Evolutionary conservation across 306 rosid genomes (phyloP).

Genomic region (Cercis canadensis): DNA sequence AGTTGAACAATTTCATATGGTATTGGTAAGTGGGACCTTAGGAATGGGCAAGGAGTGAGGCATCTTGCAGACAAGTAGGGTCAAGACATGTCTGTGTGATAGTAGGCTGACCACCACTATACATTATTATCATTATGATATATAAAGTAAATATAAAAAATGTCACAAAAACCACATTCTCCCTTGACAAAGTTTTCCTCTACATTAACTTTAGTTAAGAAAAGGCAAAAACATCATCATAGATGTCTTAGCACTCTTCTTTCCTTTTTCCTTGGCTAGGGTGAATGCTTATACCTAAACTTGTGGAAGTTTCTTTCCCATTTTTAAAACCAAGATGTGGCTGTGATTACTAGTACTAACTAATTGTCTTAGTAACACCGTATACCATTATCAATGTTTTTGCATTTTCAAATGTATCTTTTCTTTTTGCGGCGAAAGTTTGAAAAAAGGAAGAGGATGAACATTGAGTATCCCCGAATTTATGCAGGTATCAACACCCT

Average conservation of each 20-base stretch:
- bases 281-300: neutral
- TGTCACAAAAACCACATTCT: neutral
- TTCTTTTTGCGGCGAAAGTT: neutral
- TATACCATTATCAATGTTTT: neutral
- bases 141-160: slow-evolving; percentile 18
- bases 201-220: slow-evolving; percentile 28
- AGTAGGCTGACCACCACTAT: slow-evolving; percentile 48
- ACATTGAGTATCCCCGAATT: neutral
- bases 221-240: slow-evolving; percentile 51
- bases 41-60: slow-evolving; percentile 48
- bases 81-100: slow-evolving; percentile 49
- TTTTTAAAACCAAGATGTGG: neutral
- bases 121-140: slow-evolving; percentile 33
- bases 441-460: slow-evolving; percentile 17
- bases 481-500: too few species aligned
- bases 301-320: slow-evolving; percentile 7
- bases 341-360: too few species aligned
- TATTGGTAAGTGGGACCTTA: slow-evolving; percentile 51
- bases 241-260: slow-evolving; percentile 36
- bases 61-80: slow-evolving; percentile 61
- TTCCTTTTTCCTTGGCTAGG: neutral
- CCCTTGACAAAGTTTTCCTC: slow-evolving; percentile 31
- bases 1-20: slow-evolving; percentile 35
- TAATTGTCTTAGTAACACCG: too few species aligned
- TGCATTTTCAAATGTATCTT: slow-evolving; percentile 11